Percentiles rank a stretch among this genome's conserved stretches.
Evolutionary conservation across 306 rosid species (phyloP).

Genomic region (Herpetospermum pedunculosum): DNA sequence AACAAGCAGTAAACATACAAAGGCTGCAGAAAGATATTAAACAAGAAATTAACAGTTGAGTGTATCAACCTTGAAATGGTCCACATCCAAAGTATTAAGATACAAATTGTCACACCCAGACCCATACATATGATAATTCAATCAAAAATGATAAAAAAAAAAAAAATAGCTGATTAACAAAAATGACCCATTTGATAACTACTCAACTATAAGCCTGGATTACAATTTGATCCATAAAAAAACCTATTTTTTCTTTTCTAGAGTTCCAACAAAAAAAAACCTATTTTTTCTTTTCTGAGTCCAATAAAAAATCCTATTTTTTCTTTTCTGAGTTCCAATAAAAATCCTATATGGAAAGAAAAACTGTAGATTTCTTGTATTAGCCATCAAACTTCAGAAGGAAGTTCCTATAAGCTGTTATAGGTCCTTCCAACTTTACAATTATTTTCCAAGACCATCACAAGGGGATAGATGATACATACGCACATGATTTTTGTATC

Average conservation of each 20-base stretch:
- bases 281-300: too few species aligned
- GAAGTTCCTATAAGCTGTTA: background rate
- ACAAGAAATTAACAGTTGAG: background rate
- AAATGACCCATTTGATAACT: background rate
- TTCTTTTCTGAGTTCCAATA: background rate
- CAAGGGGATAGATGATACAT: background rate
- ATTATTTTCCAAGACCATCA: background rate
- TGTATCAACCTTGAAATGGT: background rate
- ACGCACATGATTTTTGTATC: background rate
- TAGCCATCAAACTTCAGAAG: background rate
- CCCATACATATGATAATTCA: background rate
- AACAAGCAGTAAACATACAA: background rate
- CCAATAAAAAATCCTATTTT: too few species aligned
- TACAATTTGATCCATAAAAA: too few species aligned
- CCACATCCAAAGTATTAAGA: background rate
- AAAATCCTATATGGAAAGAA: background rate
- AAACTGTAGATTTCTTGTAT: background rate
- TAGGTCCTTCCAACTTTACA: background rate
- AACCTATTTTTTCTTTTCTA: too few species aligned
- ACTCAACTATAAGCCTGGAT: too few species aligned
- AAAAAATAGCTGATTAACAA: background rate
- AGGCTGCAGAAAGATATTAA: background rate
- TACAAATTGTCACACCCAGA: background rate
- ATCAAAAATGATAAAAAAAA: too few species aligned
- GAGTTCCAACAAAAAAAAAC: too few species aligned